phyloP scores from a whole-genome alignment of 2,329 filamentous ascomycete genomes.

The Endocalyx cinctus region DNA sequence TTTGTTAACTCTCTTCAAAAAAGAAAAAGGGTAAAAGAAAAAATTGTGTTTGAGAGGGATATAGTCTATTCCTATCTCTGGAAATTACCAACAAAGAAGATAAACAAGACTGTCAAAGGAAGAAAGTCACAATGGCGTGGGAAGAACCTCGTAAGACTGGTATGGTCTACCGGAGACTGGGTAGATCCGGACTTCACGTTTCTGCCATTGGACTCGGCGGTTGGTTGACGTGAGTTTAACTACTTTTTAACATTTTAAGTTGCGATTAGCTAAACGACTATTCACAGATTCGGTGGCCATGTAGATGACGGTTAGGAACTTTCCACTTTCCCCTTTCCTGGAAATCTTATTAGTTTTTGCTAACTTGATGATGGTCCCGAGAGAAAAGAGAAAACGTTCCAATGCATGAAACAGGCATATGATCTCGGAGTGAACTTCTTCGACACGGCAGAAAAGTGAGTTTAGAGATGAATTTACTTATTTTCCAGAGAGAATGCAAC shows the following conservation, averaged over 20 bases:
- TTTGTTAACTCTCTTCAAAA: too few relatives aligned
- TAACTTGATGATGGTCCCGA: too few relatives aligned
- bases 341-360: too few relatives aligned
- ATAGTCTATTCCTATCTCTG: too few relatives aligned
- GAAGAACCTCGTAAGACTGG: constrained; percentile 11
- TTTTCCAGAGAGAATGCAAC: too few relatives aligned
- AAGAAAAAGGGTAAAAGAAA: too few relatives aligned
- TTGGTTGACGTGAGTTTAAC: constrained; percentile 26
- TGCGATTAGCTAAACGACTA: constrained; percentile 4
- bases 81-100: too few relatives aligned
- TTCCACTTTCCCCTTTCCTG: neutral
- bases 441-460: constrained; percentile 49
- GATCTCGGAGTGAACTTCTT: constrained; percentile 51
- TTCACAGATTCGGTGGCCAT: constrained; percentile 15
- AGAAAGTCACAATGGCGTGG: constrained; percentile 10
- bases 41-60: too few relatives aligned
- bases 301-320: constrained; percentile 21
- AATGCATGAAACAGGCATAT: constrained; percentile 44
- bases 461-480: too few relatives aligned
- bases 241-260: too few relatives aligned
- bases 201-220: constrained; percentile 32
- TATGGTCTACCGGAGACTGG: constrained; percentile 9
- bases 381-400: constrained; percentile 21
- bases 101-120: too few relatives aligned
- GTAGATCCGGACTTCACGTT: constrained; percentile 21